These are phyloP conservation scores for Melanopsichium pennsylvanicum DNA, from an alignment of 1,284 basidiomycete species.

Conservation along the genomic window DNA sequence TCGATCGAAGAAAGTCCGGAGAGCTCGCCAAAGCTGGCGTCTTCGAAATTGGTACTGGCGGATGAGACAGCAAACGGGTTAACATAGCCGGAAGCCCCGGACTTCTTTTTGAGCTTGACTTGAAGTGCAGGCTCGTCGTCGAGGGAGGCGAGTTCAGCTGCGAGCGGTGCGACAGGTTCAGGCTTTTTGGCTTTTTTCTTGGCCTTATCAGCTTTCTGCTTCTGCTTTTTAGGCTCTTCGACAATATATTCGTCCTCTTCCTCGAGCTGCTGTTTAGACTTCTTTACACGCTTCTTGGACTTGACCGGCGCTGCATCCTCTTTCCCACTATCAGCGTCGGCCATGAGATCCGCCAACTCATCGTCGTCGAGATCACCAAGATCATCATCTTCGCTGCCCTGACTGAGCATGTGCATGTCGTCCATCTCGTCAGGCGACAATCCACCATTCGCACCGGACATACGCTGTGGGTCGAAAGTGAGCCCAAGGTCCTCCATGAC, in stretches of 20 bases:
- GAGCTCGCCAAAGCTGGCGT: constrained; percentile 58
- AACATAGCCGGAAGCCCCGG: neutral
- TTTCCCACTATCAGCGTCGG: constrained; percentile 48
- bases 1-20: constrained; percentile 52
- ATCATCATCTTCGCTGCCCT: constrained; percentile 52
- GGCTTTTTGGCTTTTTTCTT: constrained; percentile 26
- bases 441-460: constrained; percentile 13
- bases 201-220: constrained; percentile 19
- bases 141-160: constrained; percentile 42
- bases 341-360: constrained; percentile 48
- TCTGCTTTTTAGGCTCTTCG: constrained; percentile 13
- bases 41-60: constrained; percentile 18
- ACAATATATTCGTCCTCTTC: constrained; percentile 6
- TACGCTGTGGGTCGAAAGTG: constrained; percentile 34
- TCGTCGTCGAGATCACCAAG: constrained; percentile 52
- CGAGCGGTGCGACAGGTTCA: constrained; percentile 39
- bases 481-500: constrained; percentile 71
- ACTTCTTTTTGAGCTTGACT: constrained; percentile 41
- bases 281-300: constrained; percentile 10
- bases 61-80: constrained; percentile 37
- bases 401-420: constrained; percentile 46
- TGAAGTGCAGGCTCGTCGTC: constrained; percentile 37
- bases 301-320: constrained; percentile 30
- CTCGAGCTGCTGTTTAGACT: constrained; percentile 18
- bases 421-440: constrained; percentile 33